Conservation (phyloP, 345 rosid genomes). For the Raphanus sativus region DNA sequence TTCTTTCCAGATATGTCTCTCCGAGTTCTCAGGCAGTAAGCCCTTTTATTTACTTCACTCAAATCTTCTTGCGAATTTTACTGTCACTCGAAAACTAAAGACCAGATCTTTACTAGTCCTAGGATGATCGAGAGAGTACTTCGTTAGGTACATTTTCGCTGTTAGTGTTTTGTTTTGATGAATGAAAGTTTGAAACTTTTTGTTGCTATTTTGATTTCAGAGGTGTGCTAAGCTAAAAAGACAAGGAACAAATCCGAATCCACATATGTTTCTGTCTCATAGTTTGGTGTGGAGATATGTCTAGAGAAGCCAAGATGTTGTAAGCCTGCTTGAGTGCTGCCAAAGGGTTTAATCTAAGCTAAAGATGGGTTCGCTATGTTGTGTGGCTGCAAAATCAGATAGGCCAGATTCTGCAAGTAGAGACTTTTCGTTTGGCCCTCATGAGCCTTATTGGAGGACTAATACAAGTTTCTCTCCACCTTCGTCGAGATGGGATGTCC, state of each 20-base stretch:
- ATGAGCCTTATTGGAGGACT: slow-evolving; percentile 73
- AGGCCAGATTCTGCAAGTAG: slow-evolving; percentile 57
- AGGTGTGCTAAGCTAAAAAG: slow-evolving; percentile 20
- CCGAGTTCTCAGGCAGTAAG: slow-evolving; percentile 24
- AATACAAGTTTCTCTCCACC: slow-evolving; percentile 92
- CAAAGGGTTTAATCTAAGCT: neutral
- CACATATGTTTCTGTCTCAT: slow-evolving; percentile 2
- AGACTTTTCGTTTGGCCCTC: slow-evolving; percentile 50
- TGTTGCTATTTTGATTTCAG: slow-evolving; percentile 24
- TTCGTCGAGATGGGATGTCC: slow-evolving; percentile 49
- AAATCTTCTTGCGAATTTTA: neutral
- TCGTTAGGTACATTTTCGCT: neutral
- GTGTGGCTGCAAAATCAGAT: slow-evolving; percentile 94
- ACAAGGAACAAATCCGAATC: neutral
- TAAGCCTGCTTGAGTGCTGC: too few species aligned
- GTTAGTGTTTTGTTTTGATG: slow-evolving; percentile 15
- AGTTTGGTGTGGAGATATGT: too few species aligned
- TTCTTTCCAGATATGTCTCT: slow-evolving; percentile 16
- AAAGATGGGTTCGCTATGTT: slow-evolving; percentile 93
- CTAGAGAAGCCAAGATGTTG: too few species aligned
- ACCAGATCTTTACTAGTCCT: slow-evolving; percentile 19
- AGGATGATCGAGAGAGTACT: neutral
- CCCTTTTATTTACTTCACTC: slow-evolving; percentile 24
- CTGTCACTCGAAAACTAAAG: slow-evolving; percentile 7
- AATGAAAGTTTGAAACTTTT: slow-evolving; percentile 25